These are phyloP conservation scores for Populus alba DNA, from an alignment of 345 rosid species.

Conservation along the genomic window DNA sequence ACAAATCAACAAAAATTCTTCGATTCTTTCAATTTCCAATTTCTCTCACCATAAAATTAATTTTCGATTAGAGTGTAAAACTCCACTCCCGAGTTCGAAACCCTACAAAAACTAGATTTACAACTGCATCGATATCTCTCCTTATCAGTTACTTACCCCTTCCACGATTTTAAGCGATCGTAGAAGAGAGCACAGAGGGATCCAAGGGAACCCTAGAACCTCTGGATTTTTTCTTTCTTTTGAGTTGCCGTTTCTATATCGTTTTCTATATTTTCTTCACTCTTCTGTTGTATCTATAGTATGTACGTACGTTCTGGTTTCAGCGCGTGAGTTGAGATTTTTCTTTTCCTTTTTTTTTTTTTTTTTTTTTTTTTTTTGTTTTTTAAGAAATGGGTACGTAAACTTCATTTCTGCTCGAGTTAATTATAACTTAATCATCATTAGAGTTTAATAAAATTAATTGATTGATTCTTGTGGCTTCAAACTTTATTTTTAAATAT, in stretches of 20 bases:
- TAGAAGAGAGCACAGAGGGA: slow-evolving; percentile 29
- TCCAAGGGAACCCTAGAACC: slow-evolving; percentile 66
- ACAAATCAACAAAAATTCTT: slow-evolving; percentile 37
- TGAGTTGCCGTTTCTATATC: slow-evolving; percentile 25
- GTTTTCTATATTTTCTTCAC: neutral
- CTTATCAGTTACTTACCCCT: slow-evolving; percentile 17
- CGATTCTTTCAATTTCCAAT: slow-evolving; percentile 26
- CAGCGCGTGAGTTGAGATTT: neutral
- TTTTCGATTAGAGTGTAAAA: neutral
- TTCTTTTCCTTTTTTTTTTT: too few species aligned
- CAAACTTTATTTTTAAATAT: neutral
- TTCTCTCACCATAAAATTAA: slow-evolving; percentile 9
- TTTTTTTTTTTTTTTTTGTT: too few species aligned
- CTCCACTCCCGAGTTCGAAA: slow-evolving; percentile 14
- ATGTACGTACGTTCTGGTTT: neutral
- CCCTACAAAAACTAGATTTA: slow-evolving; percentile 19
- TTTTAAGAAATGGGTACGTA: too few species aligned
- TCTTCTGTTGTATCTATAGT: neutral
- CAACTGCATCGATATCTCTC: neutral
- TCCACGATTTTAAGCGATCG: slow-evolving; percentile 7
- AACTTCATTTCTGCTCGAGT: neutral
- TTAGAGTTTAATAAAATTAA: neutral
- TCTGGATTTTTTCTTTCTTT: slow-evolving; percentile 24
- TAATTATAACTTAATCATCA: neutral
- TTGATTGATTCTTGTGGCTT: neutral